Evolutionary conservation across 116 monocot genomes (phyloP).

Genomic region (Cymodocea nodosa): DNA sequence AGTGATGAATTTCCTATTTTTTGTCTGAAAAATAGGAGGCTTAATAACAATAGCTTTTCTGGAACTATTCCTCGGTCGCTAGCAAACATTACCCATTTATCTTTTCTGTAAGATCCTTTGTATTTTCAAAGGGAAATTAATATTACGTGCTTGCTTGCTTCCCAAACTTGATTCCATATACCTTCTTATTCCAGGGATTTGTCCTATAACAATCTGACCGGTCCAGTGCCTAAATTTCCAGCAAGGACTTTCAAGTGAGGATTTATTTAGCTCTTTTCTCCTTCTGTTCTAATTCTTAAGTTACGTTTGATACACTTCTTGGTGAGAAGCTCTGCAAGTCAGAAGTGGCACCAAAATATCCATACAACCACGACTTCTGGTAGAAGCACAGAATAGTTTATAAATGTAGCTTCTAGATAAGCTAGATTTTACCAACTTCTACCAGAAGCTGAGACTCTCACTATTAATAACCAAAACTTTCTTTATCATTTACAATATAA

Average conservation of each 20-base stretch:
- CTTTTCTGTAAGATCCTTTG: constrained; percentile 30
- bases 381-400: not conserved
- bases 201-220: constrained; percentile 51
- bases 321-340: too few species aligned
- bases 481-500: too few species aligned
- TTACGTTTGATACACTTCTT: too few species aligned
- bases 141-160: not conserved
- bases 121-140: not conserved
- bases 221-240: constrained; percentile 30
- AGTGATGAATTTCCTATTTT: not conserved
- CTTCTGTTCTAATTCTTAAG: too few species aligned
- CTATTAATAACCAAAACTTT: too few species aligned
- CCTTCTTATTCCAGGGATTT: constrained; percentile 29
- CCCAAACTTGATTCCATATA: not conserved
- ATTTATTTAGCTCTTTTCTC: not conserved
- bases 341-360: too few species aligned
- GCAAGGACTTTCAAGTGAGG: constrained; percentile 39
- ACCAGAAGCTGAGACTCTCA: too few species aligned
- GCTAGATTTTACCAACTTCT: too few species aligned
- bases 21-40: constrained; percentile 25
- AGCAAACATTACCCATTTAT: constrained; percentile 15
- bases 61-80: constrained; percentile 30
- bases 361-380: not conserved
- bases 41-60: constrained; percentile 50
- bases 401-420: not conserved